Conservation (phyloP, 768 basidiomycete species). For the Pleurotus tuoliensis region DNA sequence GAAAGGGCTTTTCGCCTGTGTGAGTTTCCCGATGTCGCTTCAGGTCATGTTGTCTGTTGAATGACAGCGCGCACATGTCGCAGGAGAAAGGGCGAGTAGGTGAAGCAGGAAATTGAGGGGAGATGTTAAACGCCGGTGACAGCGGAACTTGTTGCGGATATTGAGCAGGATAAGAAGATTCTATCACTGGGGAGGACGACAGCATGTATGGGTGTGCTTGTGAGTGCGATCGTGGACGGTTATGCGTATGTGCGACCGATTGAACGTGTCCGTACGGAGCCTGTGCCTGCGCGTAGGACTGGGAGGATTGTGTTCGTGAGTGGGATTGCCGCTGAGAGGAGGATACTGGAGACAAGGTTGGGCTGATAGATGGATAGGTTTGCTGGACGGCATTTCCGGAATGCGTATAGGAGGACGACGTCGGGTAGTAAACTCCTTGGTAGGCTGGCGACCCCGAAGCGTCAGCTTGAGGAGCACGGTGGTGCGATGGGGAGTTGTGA, state of each 20-base stretch:
- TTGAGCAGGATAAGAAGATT: conserved; percentile 17
- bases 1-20: conserved; percentile 80
- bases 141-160: conserved; percentile 33
- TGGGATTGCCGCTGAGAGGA: conserved; percentile 28
- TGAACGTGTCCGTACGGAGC: conserved; percentile 8
- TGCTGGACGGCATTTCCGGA: conserved; percentile 11
- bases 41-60: conserved; percentile 83
- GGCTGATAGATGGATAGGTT: conserved; percentile 20
- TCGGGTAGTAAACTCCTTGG: conserved; percentile 18
- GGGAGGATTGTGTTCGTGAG: conserved; percentile 30
- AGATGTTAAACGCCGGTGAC: conserved; percentile 29
- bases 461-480: background rate
- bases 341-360: conserved; percentile 26
- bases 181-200: conserved; percentile 14
- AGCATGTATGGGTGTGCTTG: conserved; percentile 25
- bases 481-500: background rate
- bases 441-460: conserved; percentile 12
- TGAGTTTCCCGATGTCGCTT: conserved; percentile 84
- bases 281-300: conserved; percentile 32
- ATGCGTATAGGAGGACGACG: conserved; percentile 9
- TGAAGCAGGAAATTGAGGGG: conserved; percentile 54
- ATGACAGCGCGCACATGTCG: conserved; percentile 74
- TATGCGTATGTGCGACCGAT: conserved; percentile 23
- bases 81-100: conserved; percentile 62
- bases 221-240: conserved; percentile 41